A percentile compares a stretch with the other conserved stretches of the same genome.
Conservation (phyloP, 2,329 filamentous ascomycete species). For the Xylaria hypoxylon region DNA sequence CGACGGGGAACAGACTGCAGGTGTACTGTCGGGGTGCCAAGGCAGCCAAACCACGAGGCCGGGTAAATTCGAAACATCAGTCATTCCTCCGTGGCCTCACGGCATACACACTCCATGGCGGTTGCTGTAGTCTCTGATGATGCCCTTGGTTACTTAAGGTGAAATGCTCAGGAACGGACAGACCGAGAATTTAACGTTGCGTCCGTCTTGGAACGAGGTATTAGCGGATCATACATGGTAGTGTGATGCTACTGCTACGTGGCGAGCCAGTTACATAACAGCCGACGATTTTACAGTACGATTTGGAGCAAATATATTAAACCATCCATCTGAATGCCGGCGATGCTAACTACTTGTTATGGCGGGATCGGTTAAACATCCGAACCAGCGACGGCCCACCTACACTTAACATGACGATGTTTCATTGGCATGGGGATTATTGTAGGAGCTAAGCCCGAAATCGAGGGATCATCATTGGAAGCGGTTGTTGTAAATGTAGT, state of each 20-base stretch:
- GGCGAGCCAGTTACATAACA: constrained; percentile 36
- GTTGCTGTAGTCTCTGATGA: constrained; percentile 11
- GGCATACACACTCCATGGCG: constrained; percentile 17
- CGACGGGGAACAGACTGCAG: constrained; percentile 38
- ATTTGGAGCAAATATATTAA: constrained; percentile 17
- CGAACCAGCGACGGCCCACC: constrained; percentile 4
- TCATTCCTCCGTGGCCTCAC: constrained; percentile 6
- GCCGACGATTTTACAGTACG: constrained; percentile 34
- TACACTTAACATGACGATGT: background rate
- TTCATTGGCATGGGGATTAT: background rate
- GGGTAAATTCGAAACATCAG: constrained; percentile 41
- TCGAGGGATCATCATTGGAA: background rate
- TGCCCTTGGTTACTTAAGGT: background rate
- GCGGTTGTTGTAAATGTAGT: background rate
- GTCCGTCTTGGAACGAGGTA: constrained; percentile 17
- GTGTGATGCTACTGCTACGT: constrained; percentile 44
- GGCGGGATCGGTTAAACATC: constrained; percentile 28
- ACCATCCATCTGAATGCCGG: background rate
- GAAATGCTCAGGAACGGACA: constrained; percentile 11
- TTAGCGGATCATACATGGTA: constrained; percentile 18
- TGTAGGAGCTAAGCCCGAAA: background rate
- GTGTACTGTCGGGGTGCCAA: constrained; percentile 37
- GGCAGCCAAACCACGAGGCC: constrained; percentile 33
- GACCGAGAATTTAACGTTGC: constrained; percentile 29
- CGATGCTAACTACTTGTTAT: constrained; percentile 15